phyloP scores from a whole-genome alignment of 2,329 filamentous ascomycete species.

The Botrytis fragariae region DNA sequence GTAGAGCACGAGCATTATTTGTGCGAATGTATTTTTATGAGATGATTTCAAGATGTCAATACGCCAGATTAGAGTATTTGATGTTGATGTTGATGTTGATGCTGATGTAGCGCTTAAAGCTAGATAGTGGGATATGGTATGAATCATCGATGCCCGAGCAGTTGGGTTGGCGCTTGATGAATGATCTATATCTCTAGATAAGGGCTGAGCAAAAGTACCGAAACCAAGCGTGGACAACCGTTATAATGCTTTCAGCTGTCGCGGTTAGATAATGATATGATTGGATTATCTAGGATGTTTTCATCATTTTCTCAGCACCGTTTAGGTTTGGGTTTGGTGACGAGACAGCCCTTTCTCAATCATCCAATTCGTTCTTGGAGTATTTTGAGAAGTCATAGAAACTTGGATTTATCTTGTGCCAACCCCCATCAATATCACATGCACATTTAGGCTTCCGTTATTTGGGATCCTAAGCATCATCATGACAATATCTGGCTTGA shows the following conservation, averaged over 20 bases:
- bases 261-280: conserved; percentile 12
- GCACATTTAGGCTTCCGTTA: conserved; percentile 1
- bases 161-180: not conserved
- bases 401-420: not conserved
- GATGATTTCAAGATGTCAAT: not conserved
- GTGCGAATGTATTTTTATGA: not conserved
- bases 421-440: conserved; percentile 5
- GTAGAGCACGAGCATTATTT: not conserved
- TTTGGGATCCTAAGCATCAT: conserved; percentile 4
- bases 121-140: not conserved
- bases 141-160: conserved; percentile 1
- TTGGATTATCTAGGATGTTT: not conserved
- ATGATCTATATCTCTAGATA: not conserved
- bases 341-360: not conserved
- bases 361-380: not conserved
- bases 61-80: not conserved
- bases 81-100: not conserved
- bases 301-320: not conserved
- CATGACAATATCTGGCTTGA: not conserved
- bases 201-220: not conserved
- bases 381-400: not conserved
- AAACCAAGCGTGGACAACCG: not conserved
- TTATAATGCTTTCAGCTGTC: conserved; percentile 6
- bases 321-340: conserved; percentile 2
- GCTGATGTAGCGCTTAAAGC: conserved; percentile 3